phyloP scores from a whole-genome alignment of 345 rosid genomes.

The Ricinus communis region DNA sequence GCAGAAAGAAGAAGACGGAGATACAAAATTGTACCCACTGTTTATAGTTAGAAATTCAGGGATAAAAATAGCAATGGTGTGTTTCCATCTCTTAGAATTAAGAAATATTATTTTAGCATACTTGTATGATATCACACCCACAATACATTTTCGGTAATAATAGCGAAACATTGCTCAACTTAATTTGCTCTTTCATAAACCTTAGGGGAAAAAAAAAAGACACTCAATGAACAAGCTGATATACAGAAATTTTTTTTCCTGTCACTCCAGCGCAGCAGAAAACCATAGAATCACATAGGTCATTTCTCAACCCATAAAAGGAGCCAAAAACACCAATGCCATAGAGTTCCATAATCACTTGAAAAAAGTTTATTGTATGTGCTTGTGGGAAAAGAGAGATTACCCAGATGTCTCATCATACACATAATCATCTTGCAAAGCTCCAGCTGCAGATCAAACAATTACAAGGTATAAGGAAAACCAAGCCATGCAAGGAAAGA shows the following conservation, averaged over 20 bases:
- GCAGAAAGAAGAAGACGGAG: neutral
- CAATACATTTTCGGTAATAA: neutral
- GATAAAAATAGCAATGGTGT: neutral
- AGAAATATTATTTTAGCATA: neutral
- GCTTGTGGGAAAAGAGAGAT: conserved; percentile 4
- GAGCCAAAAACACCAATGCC: neutral
- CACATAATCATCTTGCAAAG: conserved; percentile 58
- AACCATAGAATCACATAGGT: neutral
- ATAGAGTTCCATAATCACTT: neutral
- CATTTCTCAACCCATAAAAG: neutral
- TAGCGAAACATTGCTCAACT: neutral
- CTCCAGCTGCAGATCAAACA: conserved; percentile 51
- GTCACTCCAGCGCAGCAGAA: neutral
- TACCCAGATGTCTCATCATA: conserved; percentile 96
- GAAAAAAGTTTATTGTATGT: neutral
- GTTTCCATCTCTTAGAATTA: neutral
- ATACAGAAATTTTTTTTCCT: neutral
- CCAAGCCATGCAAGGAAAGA: conserved; percentile 3
- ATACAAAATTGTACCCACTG: neutral
- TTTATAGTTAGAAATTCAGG: neutral
- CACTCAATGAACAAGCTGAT: neutral
- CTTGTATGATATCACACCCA: neutral
- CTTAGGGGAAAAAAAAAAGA: too few relatives aligned
- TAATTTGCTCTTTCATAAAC: neutral
- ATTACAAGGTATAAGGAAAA: neutral